Evolutionary conservation across 1,284 basidiomycete species (phyloP).

Genomic region (Tilletia indica): DNA sequence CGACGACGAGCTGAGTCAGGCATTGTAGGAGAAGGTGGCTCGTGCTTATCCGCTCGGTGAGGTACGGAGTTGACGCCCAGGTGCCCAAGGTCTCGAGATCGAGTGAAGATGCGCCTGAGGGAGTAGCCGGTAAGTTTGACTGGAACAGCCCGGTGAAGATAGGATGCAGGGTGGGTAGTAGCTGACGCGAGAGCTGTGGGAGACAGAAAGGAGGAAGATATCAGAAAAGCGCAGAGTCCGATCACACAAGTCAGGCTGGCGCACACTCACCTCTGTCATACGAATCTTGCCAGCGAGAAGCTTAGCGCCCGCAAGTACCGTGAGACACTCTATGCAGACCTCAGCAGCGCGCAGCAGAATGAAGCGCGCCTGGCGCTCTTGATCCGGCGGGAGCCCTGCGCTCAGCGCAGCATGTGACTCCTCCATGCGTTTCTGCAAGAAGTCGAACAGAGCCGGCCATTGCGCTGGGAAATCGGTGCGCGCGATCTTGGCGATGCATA

Average conservation of each 20-base stretch:
- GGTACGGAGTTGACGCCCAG: slow-evolving; percentile 40
- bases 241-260: not conserved
- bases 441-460: slow-evolving; percentile 48
- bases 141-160: slow-evolving; percentile 47
- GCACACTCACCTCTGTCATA: slow-evolving; percentile 50
- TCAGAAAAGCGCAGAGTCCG: not conserved
- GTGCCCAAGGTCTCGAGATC: slow-evolving; percentile 29
- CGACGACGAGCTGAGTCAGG: slow-evolving; percentile 42
- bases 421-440: slow-evolving; percentile 41
- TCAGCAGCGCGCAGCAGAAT: slow-evolving; percentile 47
- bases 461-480: slow-evolving; percentile 49
- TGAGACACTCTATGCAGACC: slow-evolving; percentile 43
- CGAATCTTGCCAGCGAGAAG: slow-evolving; percentile 52
- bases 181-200: slow-evolving; percentile 24
- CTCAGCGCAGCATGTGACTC: slow-evolving; percentile 34
- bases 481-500: slow-evolving; percentile 48
- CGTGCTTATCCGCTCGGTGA: slow-evolving; percentile 44
- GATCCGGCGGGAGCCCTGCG: slow-evolving; percentile 18
- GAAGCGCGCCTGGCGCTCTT: slow-evolving; percentile 24
- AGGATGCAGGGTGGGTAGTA: slow-evolving; percentile 47
- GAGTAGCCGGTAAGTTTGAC: slow-evolving; percentile 34
- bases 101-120: slow-evolving; percentile 17
- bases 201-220: not conserved
- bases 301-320: slow-evolving; percentile 49
- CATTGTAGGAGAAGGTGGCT: slow-evolving; percentile 49